Evolutionary conservation across 331 rosid genomes (phyloP).

Genomic region (Quercus phellos): DNA sequence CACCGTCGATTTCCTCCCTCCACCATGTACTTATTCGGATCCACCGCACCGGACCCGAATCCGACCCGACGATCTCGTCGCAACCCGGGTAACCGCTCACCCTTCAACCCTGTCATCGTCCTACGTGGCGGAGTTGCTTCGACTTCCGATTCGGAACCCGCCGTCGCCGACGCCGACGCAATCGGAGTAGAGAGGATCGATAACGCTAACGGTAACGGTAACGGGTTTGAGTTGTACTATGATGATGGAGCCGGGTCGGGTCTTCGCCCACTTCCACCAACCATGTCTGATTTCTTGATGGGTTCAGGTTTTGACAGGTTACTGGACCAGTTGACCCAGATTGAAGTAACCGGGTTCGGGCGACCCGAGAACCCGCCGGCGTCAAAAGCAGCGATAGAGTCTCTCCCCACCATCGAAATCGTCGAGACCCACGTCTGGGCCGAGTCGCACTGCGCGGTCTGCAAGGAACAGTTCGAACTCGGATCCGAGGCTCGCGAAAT

Average conservation of each 20-base stretch:
- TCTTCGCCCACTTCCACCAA: constrained; percentile 63
- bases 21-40: constrained; percentile 23
- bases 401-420: constrained; percentile 77
- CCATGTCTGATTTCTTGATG: constrained; percentile 67
- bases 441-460: constrained; percentile 80
- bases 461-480: constrained; percentile 72
- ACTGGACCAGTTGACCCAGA: constrained; percentile 74
- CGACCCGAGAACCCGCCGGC: constrained; percentile 78
- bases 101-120: constrained; percentile 82
- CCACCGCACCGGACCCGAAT: constrained; percentile 13
- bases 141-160: neutral
- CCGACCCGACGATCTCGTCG: constrained; percentile 59
- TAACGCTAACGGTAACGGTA: constrained; percentile 24
- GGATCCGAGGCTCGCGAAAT: constrained; percentile 78
- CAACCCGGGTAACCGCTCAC: constrained; percentile 41
- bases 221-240: constrained; percentile 58
- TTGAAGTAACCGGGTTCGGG: constrained; percentile 71
- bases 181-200: constrained; percentile 28
- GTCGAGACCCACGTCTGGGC: constrained; percentile 35
- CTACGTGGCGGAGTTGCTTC: constrained; percentile 39
- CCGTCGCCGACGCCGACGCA: constrained; percentile 9
- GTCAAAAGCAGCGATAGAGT: constrained; percentile 70
- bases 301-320: constrained; percentile 81
- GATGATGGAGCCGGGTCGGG: constrained; percentile 76
- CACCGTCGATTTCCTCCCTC: constrained; percentile 38